phyloP scores from a whole-genome alignment of 345 rosid species.

The Erodium maritimum region DNA sequence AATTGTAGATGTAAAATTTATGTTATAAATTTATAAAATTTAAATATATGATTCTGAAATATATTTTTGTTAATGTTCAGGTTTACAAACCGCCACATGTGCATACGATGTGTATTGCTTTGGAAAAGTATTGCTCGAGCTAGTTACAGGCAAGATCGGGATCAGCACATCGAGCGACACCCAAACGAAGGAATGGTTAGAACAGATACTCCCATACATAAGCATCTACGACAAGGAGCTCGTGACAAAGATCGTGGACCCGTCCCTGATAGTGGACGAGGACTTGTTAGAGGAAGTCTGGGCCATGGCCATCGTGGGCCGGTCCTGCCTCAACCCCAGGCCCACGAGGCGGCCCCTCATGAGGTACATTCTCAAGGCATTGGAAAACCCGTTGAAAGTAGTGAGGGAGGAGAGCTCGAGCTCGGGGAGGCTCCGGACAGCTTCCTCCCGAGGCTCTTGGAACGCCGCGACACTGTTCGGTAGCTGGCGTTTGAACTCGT shows the following conservation, averaged over 20 bases:
- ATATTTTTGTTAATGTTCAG: conserved; percentile 25
- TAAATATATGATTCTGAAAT: not conserved
- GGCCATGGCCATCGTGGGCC: conserved; percentile 96
- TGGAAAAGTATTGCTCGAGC: conserved; percentile 88
- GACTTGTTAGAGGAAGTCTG: conserved; percentile 95
- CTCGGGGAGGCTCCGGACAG: conserved; percentile 70
- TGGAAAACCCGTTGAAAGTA: conserved; percentile 83
- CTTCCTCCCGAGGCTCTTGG: conserved; percentile 53
- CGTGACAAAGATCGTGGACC: conserved; percentile 79
- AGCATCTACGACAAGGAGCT: conserved; percentile 87
- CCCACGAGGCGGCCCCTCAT: conserved; percentile 82
- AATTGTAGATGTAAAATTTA: not conserved
- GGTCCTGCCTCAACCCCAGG: conserved; percentile 90
- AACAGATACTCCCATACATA: conserved; percentile 61
- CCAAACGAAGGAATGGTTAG: conserved; percentile 53
- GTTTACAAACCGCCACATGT: conserved; percentile 46
- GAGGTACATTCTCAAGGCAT: conserved; percentile 85
- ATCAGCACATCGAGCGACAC: conserved; percentile 56
- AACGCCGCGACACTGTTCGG: no score
- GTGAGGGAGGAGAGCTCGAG: conserved; percentile 68
- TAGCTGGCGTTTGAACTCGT: no score
- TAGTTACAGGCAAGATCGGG: conserved; percentile 88
- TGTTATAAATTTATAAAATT: not conserved
- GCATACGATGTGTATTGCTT: conserved; percentile 86
- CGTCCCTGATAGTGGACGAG: conserved; percentile 76